phyloP scores from a whole-genome alignment of 2,329 filamentous ascomycete genomes.

The Phaeosphaeriaceae sp. region DNA sequence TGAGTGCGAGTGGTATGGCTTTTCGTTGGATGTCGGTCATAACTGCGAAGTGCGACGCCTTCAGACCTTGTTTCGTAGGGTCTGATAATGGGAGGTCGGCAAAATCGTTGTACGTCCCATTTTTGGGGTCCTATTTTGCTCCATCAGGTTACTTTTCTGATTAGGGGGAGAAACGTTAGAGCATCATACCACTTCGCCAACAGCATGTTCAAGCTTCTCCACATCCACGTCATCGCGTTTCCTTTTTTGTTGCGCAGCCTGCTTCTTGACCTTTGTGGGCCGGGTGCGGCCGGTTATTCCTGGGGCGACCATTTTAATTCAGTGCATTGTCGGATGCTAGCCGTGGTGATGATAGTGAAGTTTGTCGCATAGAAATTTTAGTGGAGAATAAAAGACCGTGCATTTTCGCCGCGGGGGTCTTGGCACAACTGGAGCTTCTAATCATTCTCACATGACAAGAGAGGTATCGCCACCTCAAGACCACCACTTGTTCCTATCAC shows the following conservation, averaged over 20 bases:
- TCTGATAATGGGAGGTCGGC: slow-evolving; percentile 84
- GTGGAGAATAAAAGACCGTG: slow-evolving; percentile 30
- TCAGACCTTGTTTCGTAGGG: slow-evolving; percentile 78
- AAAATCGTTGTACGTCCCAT: slow-evolving; percentile 70
- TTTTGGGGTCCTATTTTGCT: slow-evolving; percentile 63
- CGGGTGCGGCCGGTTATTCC: slow-evolving; percentile 51
- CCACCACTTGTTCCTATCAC: neutral
- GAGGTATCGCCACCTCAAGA: neutral
- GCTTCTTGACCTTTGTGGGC: slow-evolving; percentile 64
- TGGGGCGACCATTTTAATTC: slow-evolving; percentile 33
- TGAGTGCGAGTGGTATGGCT: slow-evolving; percentile 86
- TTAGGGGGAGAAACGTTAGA: neutral
- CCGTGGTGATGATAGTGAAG: slow-evolving; percentile 2
- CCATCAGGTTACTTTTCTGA: slow-evolving; percentile 15
- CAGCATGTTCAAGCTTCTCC: slow-evolving; percentile 54
- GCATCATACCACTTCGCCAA: slow-evolving; percentile 49
- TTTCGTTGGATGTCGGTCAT: slow-evolving; percentile 91
- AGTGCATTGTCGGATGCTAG: slow-evolving; percentile 12
- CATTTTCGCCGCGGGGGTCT: slow-evolving; percentile 30
- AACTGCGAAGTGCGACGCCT: slow-evolving; percentile 85
- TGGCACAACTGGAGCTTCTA: neutral
- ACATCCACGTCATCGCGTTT: slow-evolving; percentile 61
- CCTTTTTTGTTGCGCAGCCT: slow-evolving; percentile 57
- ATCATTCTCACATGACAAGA: neutral
- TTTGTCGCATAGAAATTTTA: slow-evolving; percentile 31